Base-by-base conservation (phyloP, 1,284 basidiomycete species). In the Volvariella volvacea region DNA sequence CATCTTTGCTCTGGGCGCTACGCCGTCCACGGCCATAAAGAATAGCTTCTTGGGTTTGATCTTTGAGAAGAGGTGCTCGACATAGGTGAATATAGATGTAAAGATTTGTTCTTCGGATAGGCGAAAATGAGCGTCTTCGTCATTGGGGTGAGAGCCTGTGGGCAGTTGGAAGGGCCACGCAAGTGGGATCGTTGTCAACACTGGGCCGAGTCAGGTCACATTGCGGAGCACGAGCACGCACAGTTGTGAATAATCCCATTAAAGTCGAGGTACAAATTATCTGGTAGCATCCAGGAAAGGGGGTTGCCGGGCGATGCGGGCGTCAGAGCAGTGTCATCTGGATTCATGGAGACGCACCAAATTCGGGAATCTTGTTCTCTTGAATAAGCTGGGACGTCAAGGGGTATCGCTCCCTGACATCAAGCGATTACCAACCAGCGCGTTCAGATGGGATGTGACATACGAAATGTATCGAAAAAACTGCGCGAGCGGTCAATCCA, bases 161-260 rank as follows among this genome's bases (percentile, higher is more conserved):
- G n/a, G n/a, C n/a, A n/a, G n/a, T n/a, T n/a, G n/a, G n/a, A 2
- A 17, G 28, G 19, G 37, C 21, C 4, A 12, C 25, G 25, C 21
- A 4, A 8, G 28, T 28, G 40, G 9, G 39, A 39, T 8, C 30
- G 19, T 10, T 19, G n/a, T 15, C 4, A 19, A 9, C 7, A 30
- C 17, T n/a, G n/a, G n/a, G n/a, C n/a, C n/a, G n/a, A n/a, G n/a
- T n/a, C n/a, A n/a, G n/a, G n/a, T n/a, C n/a, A n/a, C n/a, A 10
- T 25, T 22, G 32, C 22, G 41, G 17, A 17, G 41, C n/a, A 17
- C 19, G 17, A 17, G 33, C 52, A 70, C 68, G 59, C 64, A 83
- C 94, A 97, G 58, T 95, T 92, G 71, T 99, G 95, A 51, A 99
- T 98, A 64, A 99, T 98, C 49, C 92, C 93, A 63, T 99, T 99